These are phyloP conservation scores for Cantharellus cinnabarinus DNA, from an alignment of 768 basidiomycete species.

Conservation along the genomic window DNA sequence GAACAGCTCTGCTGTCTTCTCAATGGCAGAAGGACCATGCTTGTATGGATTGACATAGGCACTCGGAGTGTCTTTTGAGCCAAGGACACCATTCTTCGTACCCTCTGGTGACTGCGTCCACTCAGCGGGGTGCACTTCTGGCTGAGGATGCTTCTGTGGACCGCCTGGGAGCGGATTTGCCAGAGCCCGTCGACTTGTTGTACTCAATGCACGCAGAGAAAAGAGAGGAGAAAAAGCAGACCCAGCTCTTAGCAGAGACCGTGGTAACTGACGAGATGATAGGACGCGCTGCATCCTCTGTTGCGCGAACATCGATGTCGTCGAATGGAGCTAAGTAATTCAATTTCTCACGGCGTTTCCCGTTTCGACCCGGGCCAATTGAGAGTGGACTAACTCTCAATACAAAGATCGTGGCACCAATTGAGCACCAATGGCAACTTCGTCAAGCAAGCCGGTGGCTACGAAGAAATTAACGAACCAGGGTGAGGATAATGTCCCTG, in stretches of 20 bases:
- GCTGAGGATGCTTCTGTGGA: neutral
- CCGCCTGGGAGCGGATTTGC: neutral
- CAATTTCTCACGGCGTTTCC: no score
- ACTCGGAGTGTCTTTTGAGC: neutral
- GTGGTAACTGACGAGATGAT: neutral
- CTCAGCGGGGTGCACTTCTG: conserved; percentile 2
- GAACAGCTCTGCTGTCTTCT: conserved; percentile 91
- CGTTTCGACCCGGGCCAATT: no score
- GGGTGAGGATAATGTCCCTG: conserved; percentile 24
- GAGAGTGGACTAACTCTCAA: no score
- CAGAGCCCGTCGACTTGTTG: conserved; percentile 11
- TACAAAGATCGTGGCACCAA: no score
- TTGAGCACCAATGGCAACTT: no score
- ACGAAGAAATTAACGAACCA: conserved; percentile 33
- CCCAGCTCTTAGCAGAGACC: conserved; percentile 13
- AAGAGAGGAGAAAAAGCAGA: no score
- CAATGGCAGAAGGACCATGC: conserved; percentile 70
- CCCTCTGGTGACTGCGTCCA: conserved; percentile 1
- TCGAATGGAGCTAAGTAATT: neutral
- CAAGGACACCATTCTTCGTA: neutral
- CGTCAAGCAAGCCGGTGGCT: neutral
- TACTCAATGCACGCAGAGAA: conserved; percentile 28
- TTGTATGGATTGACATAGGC: conserved; percentile 38
- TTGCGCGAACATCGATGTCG: neutral
- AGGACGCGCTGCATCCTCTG: neutral